phyloP scores from a whole-genome alignment of 202 grass and related monocot species.

The Zizania palustris region DNA sequence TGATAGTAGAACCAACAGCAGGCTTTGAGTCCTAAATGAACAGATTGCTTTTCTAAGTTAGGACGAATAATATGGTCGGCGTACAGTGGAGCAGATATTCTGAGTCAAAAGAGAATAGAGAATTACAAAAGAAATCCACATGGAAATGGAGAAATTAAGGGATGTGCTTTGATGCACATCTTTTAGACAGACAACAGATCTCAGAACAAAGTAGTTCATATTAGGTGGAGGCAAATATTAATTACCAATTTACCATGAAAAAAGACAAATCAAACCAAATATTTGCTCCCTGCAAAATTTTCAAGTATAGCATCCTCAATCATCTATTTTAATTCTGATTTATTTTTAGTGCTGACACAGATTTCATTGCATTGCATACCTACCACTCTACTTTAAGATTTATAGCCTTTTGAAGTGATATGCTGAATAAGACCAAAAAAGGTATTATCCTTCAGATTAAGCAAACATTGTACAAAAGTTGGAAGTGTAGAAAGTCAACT shows the following conservation, averaged over 20 bases:
- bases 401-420: background rate
- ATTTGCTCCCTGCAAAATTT: background rate
- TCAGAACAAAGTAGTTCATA: background rate
- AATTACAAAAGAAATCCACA: constrained; percentile 6
- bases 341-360: background rate
- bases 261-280: background rate
- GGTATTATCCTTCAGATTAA: background rate
- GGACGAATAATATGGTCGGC: background rate
- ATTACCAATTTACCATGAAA: background rate
- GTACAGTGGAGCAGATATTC: background rate
- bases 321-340: background rate
- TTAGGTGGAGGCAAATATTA: background rate
- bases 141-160: background rate
- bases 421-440: background rate
- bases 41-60: constrained; percentile 11
- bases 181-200: background rate
- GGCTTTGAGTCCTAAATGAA: constrained; percentile 66
- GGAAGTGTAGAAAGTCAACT: background rate
- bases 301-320: background rate
- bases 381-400: background rate
- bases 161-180: background rate
- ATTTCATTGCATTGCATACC: background rate
- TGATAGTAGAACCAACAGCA: constrained; percentile 59
- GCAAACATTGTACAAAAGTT: constrained; percentile 6
- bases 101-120: background rate